phyloP scores from a whole-genome alignment of 805 yeast genomes.

The Cyberlindnera subsufficiens region DNA sequence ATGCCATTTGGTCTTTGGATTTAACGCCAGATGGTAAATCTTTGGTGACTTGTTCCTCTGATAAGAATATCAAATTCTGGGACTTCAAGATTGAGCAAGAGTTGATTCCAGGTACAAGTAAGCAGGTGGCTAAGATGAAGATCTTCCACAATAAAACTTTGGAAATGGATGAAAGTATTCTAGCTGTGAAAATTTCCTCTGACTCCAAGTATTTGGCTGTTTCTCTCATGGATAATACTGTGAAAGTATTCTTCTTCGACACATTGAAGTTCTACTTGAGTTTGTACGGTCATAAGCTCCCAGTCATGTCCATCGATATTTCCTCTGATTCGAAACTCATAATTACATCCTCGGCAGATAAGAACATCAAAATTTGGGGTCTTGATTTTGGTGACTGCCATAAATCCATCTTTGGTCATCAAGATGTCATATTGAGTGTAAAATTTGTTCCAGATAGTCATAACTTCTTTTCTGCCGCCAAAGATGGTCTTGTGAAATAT shows the following conservation, averaged over 20 bases:
- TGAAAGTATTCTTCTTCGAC: conserved; percentile 86
- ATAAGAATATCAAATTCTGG: conserved; percentile 89
- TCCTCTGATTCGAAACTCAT: conserved; percentile 83
- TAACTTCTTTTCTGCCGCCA: conserved; percentile 83
- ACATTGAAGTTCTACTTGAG: conserved; percentile 82
- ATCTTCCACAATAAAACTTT: conserved; percentile 73
- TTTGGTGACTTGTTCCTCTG: conserved; percentile 90
- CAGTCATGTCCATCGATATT: conserved; percentile 89
- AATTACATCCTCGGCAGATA: conserved; percentile 94
- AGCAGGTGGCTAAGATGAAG: conserved; percentile 45
- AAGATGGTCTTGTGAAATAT: conserved; percentile 84
- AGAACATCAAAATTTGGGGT: conserved; percentile 97
- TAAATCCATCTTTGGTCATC: conserved; percentile 93
- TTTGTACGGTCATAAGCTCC: conserved; percentile 93
- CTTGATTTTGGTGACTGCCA: conserved; percentile 99
- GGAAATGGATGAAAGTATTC: conserved; percentile 81
- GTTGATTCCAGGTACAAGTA: conserved; percentile 60
- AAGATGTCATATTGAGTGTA: conserved; percentile 89
- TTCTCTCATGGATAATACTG: conserved; percentile 88
- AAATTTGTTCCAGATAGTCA: conserved; percentile 80
- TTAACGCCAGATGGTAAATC: conserved; percentile 79
- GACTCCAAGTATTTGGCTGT: conserved; percentile 74
- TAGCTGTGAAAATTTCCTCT: conserved; percentile 75
- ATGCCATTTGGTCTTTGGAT: conserved; percentile 89
- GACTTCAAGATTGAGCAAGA: conserved; percentile 64